Conservation (phyloP, 805 yeast genomes). For the Metschnikowia similis region DNA sequence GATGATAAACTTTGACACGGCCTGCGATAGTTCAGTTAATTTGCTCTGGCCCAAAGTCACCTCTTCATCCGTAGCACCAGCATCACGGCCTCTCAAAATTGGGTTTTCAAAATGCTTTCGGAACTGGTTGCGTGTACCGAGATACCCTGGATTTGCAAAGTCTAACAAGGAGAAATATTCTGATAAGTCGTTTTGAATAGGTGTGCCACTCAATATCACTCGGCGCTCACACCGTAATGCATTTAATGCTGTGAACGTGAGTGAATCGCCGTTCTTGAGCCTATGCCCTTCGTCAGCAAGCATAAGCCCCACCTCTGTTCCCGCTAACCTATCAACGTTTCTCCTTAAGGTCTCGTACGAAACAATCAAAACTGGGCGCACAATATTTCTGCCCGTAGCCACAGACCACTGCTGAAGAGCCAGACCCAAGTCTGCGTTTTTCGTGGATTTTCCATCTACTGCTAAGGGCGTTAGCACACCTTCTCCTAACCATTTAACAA, state of each 20-base stretch:
- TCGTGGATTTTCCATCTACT: slow-evolving; percentile 83
- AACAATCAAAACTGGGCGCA: slow-evolving; percentile 88
- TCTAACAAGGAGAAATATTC: slow-evolving; percentile 88
- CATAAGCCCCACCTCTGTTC: slow-evolving; percentile 79
- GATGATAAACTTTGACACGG: slow-evolving; percentile 87
- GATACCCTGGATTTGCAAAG: slow-evolving; percentile 90
- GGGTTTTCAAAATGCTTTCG: slow-evolving; percentile 77
- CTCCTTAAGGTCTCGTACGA: slow-evolving; percentile 91
- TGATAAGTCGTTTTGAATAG: slow-evolving; percentile 90
- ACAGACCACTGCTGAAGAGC: slow-evolving; percentile 80
- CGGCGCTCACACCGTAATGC: slow-evolving; percentile 82
- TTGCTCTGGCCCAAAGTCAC: slow-evolving; percentile 63
- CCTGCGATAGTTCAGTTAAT: slow-evolving; percentile 60
- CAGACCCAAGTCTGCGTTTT: slow-evolving; percentile 60
- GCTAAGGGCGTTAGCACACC: slow-evolving; percentile 88
- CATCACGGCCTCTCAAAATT: slow-evolving; percentile 83
- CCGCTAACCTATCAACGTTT: slow-evolving; percentile 69
- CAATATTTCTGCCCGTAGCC: slow-evolving; percentile 83
- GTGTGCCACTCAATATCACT: slow-evolving; percentile 93
- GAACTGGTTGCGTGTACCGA: slow-evolving; percentile 82
- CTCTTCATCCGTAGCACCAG: slow-evolving; percentile 80
- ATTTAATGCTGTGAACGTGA: slow-evolving; percentile 82
- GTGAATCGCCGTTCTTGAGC: slow-evolving; percentile 72
- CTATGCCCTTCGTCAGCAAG: slow-evolving; percentile 47
- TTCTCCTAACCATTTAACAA: slow-evolving; percentile 90